Conservation (phyloP, 495 filamentous ascomycete genomes). For the Lasiosphaeria miniovina region DNA sequence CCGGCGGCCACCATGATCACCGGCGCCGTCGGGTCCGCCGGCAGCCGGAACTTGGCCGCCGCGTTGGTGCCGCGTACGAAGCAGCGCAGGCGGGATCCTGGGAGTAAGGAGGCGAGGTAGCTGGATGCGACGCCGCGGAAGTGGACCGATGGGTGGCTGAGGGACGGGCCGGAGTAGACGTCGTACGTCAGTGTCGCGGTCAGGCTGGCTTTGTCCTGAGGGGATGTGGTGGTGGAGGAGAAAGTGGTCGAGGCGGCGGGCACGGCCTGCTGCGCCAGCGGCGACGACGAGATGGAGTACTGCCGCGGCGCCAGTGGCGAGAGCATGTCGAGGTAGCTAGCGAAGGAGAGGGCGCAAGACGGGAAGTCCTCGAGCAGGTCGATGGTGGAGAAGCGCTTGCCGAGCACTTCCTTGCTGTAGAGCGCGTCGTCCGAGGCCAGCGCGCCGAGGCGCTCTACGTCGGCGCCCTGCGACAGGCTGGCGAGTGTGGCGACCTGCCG, state of each 20-base stretch:
- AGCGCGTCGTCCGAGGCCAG: conserved; percentile 19
- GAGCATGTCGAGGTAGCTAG: conserved; percentile 58
- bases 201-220: conserved; percentile 42
- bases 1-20: conserved; percentile 59
- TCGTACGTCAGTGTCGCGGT: conserved; percentile 57
- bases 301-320: conserved; percentile 63
- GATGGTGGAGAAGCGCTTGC: conserved; percentile 55
- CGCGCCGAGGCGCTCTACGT: conserved; percentile 13
- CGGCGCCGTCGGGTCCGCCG: conserved; percentile 51
- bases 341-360: conserved; percentile 44
- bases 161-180: conserved; percentile 41
- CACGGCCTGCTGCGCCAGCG: conserved; percentile 4
- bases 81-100: conserved; percentile 48
- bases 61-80: conserved; percentile 53
- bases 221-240: conserved; percentile 18
- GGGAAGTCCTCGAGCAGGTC: conserved; percentile 58
- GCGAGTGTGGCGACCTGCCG: conserved; percentile 28
- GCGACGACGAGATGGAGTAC: conserved; percentile 46
- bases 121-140: conserved; percentile 52
- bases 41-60: conserved; percentile 54
- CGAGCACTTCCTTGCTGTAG: conserved; percentile 23
- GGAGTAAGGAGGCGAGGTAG: conserved; percentile 54
- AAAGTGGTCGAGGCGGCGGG: not conserved
- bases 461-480: conserved; percentile 17
- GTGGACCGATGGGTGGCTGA: conserved; percentile 29